These are phyloP conservation scores for Pythium aristosporum DNA, from an alignment of 352 stramenopile genomes.

Conservation along the genomic window DNA sequence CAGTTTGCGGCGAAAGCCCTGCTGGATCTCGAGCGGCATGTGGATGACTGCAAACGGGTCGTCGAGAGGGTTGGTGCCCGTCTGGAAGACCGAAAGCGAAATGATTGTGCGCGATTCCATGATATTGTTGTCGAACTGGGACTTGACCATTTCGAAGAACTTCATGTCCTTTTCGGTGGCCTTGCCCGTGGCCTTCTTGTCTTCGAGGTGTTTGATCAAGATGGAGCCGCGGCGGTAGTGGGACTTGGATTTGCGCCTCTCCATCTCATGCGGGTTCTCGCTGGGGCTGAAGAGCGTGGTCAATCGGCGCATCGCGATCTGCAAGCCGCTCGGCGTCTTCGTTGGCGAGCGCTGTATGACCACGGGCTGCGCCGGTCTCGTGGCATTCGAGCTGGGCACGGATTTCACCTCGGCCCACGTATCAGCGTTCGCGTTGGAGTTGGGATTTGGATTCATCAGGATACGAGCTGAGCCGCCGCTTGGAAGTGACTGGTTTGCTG, in stretches of 20 bases:
- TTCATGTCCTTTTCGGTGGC: conserved; percentile 76
- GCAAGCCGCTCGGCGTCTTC: conserved; percentile 31
- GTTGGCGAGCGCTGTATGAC: conserved; percentile 4
- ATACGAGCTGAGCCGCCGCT: neutral
- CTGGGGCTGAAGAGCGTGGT: conserved; percentile 42
- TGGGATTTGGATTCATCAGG: too few relatives aligned
- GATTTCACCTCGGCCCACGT: conserved; percentile 23
- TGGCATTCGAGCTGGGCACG: neutral
- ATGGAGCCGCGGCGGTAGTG: conserved; percentile 75
- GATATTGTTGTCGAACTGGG: conserved; percentile 64
- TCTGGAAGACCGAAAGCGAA: conserved; percentile 76
- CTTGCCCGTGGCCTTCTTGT: conserved; percentile 55
- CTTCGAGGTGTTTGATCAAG: conserved; percentile 67
- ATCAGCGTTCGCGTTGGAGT: neutral
- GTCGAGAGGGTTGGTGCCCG: conserved; percentile 62
- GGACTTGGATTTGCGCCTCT: conserved; percentile 38
- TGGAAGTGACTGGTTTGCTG: neutral
- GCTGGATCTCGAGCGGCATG: conserved; percentile 64
- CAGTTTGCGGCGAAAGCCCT: conserved; percentile 71
- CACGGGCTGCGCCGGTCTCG: neutral
- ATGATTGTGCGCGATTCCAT: conserved; percentile 77
- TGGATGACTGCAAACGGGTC: conserved; percentile 72
- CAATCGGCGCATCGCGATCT: conserved; percentile 35
- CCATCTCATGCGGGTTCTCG: conserved; percentile 40
- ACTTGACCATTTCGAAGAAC: conserved; percentile 80